phyloP scores from a whole-genome alignment of 1,284 basidiomycete genomes.

The Leccinum insigne region DNA sequence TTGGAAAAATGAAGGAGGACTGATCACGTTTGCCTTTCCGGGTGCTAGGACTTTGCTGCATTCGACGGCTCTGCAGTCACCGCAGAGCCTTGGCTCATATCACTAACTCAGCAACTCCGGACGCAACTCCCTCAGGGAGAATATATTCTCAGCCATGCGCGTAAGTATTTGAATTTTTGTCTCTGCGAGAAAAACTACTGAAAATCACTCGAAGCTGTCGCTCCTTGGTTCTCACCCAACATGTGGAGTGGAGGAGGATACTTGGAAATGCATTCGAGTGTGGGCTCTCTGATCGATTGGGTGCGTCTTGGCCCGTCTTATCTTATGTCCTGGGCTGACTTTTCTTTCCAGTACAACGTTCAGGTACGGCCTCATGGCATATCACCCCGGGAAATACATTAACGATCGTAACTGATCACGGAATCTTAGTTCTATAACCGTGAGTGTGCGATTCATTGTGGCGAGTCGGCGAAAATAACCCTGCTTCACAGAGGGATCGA shows the following conservation, averaged over 20 bases:
- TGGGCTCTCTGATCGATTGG: slow-evolving; percentile 60
- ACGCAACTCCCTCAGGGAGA: slow-evolving; percentile 33
- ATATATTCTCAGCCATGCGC: slow-evolving; percentile 40
- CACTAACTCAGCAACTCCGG: slow-evolving; percentile 43
- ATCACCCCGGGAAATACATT: not conserved
- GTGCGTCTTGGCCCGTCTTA: slow-evolving; percentile 13
- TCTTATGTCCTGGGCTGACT: not conserved
- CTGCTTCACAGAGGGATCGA: not conserved
- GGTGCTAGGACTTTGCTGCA: slow-evolving; percentile 47
- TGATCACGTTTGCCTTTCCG: not conserved
- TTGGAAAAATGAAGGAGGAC: not conserved
- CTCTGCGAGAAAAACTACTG: not conserved
- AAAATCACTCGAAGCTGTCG: slow-evolving; percentile 18
- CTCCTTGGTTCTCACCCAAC: slow-evolving; percentile 31
- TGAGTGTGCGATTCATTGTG: slow-evolving; percentile 27
- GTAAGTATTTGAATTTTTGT: slow-evolving; percentile 9
- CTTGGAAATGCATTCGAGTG: slow-evolving; percentile 50
- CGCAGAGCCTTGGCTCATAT: slow-evolving; percentile 44
- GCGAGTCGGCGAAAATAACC: not conserved
- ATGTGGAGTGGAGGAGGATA: slow-evolving; percentile 48
- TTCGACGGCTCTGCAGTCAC: slow-evolving; percentile 37
- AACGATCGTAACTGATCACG: not conserved
- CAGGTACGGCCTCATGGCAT: slow-evolving; percentile 31
- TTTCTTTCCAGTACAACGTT: slow-evolving; percentile 39
- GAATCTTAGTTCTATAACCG: slow-evolving; percentile 59